Evolutionary conservation across 768 basidiomycete genomes (phyloP), one percentile per base, ranked within the genome.

Genomic region (Tulasnella sp.): DNA sequence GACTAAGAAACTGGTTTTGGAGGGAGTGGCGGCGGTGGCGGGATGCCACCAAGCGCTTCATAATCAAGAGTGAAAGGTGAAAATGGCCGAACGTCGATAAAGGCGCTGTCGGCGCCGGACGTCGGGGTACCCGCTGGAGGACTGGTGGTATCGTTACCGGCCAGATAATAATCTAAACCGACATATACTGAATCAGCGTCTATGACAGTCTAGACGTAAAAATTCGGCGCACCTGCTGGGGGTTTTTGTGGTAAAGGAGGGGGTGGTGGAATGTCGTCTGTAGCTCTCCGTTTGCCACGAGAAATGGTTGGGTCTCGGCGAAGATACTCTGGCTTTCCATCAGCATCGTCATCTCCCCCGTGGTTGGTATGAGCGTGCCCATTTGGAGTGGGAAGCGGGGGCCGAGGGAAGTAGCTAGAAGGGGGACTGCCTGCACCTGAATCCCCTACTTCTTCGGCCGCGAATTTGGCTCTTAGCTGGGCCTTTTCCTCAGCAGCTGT

Each of bases 401-500:
- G 69, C 7, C 69, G 37, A 12, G 36, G 15, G 25, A 38, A n/a
- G 2, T 39, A 42, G 14, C n/a, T 42, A 12, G 37, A 38, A 25
- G 49, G 29, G n/a, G 73, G 52, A 38, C 73, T 38, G 54, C 52
- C 22, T 25, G 58, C 42, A 38, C 31, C 12, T 31, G 73, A 38
- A 45, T 19, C 37, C 31, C 29, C 58, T 29, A 9, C 29, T 4
- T 58, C 49, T 14, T 67, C 77, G 34, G 29, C 19, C 9, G 72
- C 77, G 40, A 76, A 77, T 34, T 25, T 75, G 29, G 72, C 73
- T 67, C 40, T 29, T 7, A 76, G 74, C 29, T 64, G 58, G 4
- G 77, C 77, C 74, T 77, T 76, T 45, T 77, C 76, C 39, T 77
- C 54, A 7, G 34, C 49, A 39, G 77, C 71, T 3, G 49, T 74